Base-by-base conservation (phyloP, 805 yeast genomes). In the Metschnikowia koreensis region DNA sequence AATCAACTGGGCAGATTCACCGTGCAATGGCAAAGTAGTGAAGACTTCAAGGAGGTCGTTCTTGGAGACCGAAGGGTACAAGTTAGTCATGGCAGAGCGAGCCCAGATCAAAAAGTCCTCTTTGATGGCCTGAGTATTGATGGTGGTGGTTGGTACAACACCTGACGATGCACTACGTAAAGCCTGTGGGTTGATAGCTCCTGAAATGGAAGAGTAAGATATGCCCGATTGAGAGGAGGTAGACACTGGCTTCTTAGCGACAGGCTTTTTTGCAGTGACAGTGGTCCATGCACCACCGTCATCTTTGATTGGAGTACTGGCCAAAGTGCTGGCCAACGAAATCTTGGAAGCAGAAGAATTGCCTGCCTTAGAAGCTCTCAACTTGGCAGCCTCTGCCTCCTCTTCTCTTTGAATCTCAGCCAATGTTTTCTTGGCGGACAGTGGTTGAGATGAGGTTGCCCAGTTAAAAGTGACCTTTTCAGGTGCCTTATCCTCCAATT, bases 1-100 rank as follows among this genome's bases (percentile, higher is more conserved):
- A 64, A 93, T 91, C 66, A 93, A 88, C 66, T 86, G 96, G 45
- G 79, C 76, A 0, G 96, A 82, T 59, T 90, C 97, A 38, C 84
- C 81, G 45, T 64, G 67, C n/a, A 80, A 70, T 36, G 97, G 97
- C 55, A 93, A 79, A 54, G 90, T 84, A 55, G 92, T 73, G 61
- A 94, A 79, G 64, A 94, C 84, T 50, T 87, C 84, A 45, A 93
- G 74, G 40, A 94, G 82, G 65, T 88, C 97, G 56, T 86, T 88
- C 44, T 78, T 79, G 40, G 90, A 84, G 39, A 92, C 91, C 15
- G 89, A 85, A 9, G 84, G 80, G 64, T 89, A 85, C 65, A 93
- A 75, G 54, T 80, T 83, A 49, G 76, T 75, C 77, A 87, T 75
- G 56, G 84, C 81, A 3, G 81, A 65, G 60, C 89, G 81, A 54